These are phyloP conservation scores for Trametes hirsuta DNA, from an alignment of 1,284 basidiomycete genomes.

Conservation along the genomic window DNA sequence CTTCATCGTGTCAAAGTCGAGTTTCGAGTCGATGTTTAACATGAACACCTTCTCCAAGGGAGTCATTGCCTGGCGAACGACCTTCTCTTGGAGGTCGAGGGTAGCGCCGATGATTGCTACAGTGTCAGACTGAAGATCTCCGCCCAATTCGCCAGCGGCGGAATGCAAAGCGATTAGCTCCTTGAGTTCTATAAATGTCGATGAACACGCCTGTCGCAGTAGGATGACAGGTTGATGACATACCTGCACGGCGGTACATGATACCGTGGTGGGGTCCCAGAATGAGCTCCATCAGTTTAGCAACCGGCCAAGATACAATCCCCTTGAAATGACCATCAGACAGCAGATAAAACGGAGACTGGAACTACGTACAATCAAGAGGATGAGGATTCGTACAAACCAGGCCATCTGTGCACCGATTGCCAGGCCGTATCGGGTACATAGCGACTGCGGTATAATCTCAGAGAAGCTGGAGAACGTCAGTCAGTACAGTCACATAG, in stretches of 20 bases:
- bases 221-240: background rate
- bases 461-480: conserved; percentile 71
- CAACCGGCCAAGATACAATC: conserved; percentile 81
- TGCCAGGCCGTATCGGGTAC: conserved; percentile 88
- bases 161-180: conserved; percentile 75
- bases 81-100: conserved; percentile 70
- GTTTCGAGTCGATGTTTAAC: conserved; percentile 76
- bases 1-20: conserved; percentile 78
- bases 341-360: background rate
- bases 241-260: conserved; percentile 50
- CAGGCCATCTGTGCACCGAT: conserved; percentile 90
- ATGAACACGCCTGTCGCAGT: background rate
- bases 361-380: conserved; percentile 54
- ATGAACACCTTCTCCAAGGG: conserved; percentile 80
- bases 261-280: conserved; percentile 67
- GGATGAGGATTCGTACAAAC: conserved; percentile 73
- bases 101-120: conserved; percentile 78
- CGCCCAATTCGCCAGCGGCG: conserved; percentile 54
- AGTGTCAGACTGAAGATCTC: conserved; percentile 72
- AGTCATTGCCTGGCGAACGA: conserved; percentile 68
- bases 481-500: background rate
- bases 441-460: conserved; percentile 89
- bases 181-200: conserved; percentile 52
- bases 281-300: conserved; percentile 65
- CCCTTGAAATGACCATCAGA: conserved; percentile 45